These are phyloP conservation scores for Fusarium pseudoanthophilum DNA, from an alignment of 2,329 filamentous ascomycete genomes.

Conservation along the genomic window DNA sequence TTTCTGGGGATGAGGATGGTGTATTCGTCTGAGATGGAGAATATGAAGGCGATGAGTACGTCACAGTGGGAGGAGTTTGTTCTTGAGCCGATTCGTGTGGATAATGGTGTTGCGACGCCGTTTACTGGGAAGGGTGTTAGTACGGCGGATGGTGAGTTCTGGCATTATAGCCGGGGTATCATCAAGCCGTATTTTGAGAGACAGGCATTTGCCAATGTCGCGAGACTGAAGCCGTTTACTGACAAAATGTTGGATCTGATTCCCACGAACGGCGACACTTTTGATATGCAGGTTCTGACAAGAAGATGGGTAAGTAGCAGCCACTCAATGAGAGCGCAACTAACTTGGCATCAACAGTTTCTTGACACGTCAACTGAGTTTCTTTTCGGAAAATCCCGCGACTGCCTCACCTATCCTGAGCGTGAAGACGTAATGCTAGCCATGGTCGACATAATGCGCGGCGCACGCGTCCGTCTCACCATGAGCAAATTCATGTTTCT, in stretches of 20 bases:
- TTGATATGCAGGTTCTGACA: constrained; percentile 1
- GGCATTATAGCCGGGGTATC: constrained; percentile 33
- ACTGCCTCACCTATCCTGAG: background rate
- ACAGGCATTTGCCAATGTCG: constrained; percentile 33
- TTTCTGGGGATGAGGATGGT: constrained; percentile 36
- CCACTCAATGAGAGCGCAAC: too few relatives aligned
- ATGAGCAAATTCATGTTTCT: constrained; percentile 7
- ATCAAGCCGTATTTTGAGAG: constrained; percentile 39
- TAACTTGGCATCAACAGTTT: too few relatives aligned
- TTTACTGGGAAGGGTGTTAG: constrained; percentile 36
- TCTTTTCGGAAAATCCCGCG: background rate
- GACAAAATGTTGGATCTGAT: constrained; percentile 4
- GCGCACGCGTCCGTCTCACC: background rate
- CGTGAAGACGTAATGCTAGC: background rate
- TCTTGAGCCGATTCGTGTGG: constrained; percentile 33
- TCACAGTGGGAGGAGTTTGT: constrained; percentile 38
- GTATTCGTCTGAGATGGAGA: constrained; percentile 36
- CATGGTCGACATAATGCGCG: constrained; percentile 8
- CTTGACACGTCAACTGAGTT: constrained; percentile 1
- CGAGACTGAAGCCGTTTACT: constrained; percentile 30
- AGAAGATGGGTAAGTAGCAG: constrained; percentile 1
- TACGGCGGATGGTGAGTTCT: constrained; percentile 33
- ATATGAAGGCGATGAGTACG: constrained; percentile 37
- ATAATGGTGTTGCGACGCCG: constrained; percentile 25
- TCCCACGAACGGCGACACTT: background rate